Conservation (phyloP, 148 eudicot genomes). For the Fagopyrum esculentum region DNA sequence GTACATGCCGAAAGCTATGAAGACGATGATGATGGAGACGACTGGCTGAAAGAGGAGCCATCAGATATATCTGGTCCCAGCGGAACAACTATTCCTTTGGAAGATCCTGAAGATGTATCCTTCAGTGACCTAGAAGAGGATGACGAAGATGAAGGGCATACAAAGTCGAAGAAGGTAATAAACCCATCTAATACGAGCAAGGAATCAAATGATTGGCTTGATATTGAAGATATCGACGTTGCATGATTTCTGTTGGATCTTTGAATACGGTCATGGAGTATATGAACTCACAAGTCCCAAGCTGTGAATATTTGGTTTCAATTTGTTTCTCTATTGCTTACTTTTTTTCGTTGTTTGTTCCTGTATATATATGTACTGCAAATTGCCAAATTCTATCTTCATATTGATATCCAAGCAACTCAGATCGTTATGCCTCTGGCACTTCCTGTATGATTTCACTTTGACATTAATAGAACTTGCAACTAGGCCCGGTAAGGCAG, state of each 20-base stretch:
- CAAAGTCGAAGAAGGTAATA: slow-evolving; percentile 38
- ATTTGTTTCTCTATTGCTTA: not conserved
- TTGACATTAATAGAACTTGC: no score
- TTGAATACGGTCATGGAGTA: not conserved
- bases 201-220: slow-evolving; percentile 59
- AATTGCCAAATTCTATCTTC: not conserved
- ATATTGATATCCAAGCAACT: not conserved
- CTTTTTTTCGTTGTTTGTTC: not conserved
- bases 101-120: slow-evolving; percentile 76
- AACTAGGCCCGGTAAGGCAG: no score
- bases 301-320: slow-evolving; percentile 14
- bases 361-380: slow-evolving; percentile 1
- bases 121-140: slow-evolving; percentile 97
- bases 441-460: no score
- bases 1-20: slow-evolving; percentile 16
- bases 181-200: slow-evolving; percentile 29
- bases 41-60: slow-evolving; percentile 86
- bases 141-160: slow-evolving; percentile 37
- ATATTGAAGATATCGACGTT: slow-evolving; percentile 47
- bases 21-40: slow-evolving; percentile 80
- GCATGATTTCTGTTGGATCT: slow-evolving; percentile 21
- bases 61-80: slow-evolving; percentile 33
- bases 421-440: not conserved
- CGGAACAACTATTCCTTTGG: slow-evolving; percentile 37
- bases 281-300: not conserved